Percentiles rank a stretch among this genome's conserved stretches.
Evolutionary conservation across 1,284 basidiomycete species (phyloP).

Genomic region (Ganoderma boninense): DNA sequence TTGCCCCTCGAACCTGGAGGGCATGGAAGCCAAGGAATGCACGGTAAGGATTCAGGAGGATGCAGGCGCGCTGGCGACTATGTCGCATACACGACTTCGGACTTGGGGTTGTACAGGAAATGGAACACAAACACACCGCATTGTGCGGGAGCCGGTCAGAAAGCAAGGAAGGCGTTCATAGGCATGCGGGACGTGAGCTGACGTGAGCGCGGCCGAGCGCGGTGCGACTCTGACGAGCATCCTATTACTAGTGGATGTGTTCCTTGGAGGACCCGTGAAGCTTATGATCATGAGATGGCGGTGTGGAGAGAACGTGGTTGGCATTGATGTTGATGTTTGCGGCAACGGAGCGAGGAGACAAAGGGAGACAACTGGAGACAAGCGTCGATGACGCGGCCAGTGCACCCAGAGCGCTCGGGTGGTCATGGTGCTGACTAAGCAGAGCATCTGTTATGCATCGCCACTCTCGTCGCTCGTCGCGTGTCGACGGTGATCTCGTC

Average conservation of each 20-base stretch:
- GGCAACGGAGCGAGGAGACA: no score
- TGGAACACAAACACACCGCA: not conserved
- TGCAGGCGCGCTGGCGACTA: not conserved
- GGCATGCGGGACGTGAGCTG: not conserved
- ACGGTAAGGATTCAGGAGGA: no score
- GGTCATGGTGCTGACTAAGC: constrained; percentile 1
- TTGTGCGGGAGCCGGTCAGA: not conserved
- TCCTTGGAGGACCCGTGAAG: not conserved
- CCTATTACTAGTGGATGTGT: not conserved
- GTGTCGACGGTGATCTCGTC: not conserved
- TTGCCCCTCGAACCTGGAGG: no score
- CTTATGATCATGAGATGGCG: not conserved
- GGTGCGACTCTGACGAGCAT: not conserved
- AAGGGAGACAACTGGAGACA: no score
- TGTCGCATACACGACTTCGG: not conserved
- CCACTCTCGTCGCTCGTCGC: not conserved
- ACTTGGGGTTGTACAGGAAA: not conserved
- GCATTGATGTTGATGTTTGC: not conserved
- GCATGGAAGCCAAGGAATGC: not conserved
- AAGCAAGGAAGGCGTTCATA: not conserved
- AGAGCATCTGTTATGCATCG: not conserved
- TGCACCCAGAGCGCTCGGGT: no score
- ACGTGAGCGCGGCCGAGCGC: not conserved
- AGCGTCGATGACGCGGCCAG: not conserved
- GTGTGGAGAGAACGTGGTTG: not conserved